Percentiles rank a stretch among this genome's conserved stretches.
phyloP scores from a whole-genome alignment of 2,329 filamentous ascomycete genomes.

The Drechslera avenae region DNA sequence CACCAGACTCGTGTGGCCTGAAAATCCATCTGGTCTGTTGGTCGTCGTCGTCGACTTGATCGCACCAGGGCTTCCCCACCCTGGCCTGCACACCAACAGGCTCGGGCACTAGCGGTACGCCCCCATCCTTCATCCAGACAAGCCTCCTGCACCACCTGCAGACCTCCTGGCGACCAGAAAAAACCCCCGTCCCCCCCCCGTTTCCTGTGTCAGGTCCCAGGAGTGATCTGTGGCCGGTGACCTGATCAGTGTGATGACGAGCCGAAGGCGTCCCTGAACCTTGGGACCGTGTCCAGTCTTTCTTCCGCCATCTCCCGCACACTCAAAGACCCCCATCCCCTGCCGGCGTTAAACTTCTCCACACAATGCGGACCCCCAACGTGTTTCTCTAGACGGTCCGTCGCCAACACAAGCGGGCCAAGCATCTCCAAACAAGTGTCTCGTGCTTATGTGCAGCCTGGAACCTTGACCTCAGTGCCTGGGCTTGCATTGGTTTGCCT shows the following conservation, averaged over 20 bases:
- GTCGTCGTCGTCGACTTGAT: background rate
- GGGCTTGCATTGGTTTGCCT: slow-evolving; percentile 22
- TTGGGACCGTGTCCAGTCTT: slow-evolving; percentile 20
- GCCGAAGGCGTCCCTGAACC: slow-evolving; percentile 17
- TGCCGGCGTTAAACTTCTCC: slow-evolving; percentile 14
- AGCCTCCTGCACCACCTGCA: slow-evolving; percentile 22
- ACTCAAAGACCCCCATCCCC: slow-evolving; percentile 16
- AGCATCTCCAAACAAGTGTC: slow-evolving; percentile 7
- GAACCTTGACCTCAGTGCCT: slow-evolving; percentile 27
- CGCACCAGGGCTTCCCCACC: slow-evolving; percentile 23
- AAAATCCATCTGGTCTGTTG: background rate
- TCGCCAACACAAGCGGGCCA: slow-evolving; percentile 9
- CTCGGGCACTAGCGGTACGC: slow-evolving; percentile 25
- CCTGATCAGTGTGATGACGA: slow-evolving; percentile 26
- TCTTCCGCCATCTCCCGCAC: slow-evolving; percentile 19
- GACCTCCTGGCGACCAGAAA: slow-evolving; percentile 31
- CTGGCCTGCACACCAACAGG: slow-evolving; percentile 20
- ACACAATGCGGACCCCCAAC: slow-evolving; percentile 28
- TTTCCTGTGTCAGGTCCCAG: slow-evolving; percentile 20
- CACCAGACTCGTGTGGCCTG: background rate
- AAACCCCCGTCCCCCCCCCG: slow-evolving; percentile 13
- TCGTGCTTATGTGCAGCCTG: slow-evolving; percentile 37
- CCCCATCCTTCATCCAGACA: slow-evolving; percentile 16
- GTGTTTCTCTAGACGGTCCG: slow-evolving; percentile 28
- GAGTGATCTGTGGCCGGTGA: slow-evolving; percentile 25